Percentiles rank a stretch among this genome's conserved stretches.
Evolutionary conservation across 2,329 filamentous ascomycete species (phyloP).

Genomic region (Sporothrix humicola): DNA sequence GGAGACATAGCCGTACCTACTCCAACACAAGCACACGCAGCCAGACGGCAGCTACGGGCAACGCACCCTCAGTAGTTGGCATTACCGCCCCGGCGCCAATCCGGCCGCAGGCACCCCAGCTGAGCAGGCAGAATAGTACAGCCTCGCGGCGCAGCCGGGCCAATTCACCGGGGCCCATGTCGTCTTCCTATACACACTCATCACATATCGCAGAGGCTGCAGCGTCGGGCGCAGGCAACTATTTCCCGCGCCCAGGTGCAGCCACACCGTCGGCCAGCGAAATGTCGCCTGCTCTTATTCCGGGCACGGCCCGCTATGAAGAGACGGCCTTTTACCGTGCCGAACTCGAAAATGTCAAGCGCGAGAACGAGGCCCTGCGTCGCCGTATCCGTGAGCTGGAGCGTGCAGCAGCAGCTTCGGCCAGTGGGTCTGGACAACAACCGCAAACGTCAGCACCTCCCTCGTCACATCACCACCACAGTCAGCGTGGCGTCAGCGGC

Average conservation of each 20-base stretch:
- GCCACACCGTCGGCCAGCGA: constrained; percentile 48
- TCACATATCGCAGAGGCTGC: constrained; percentile 49
- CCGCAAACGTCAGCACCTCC: background rate
- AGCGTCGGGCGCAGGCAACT: background rate
- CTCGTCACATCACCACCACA: constrained; percentile 3
- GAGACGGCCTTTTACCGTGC: constrained; percentile 65
- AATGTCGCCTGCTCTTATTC: constrained; percentile 60
- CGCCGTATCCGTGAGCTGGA: constrained; percentile 67
- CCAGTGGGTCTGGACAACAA: background rate
- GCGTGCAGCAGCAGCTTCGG: constrained; percentile 42
- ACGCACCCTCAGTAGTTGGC: constrained; percentile 50
- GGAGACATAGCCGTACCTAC: constrained; percentile 61
- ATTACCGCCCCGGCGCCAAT: constrained; percentile 54
- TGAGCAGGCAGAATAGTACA: constrained; percentile 62
- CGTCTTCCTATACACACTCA: constrained; percentile 48
- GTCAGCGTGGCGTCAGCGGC: background rate
- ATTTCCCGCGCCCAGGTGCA: constrained; percentile 35
- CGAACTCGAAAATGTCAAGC: constrained; percentile 66
- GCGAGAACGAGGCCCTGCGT: constrained; percentile 68
- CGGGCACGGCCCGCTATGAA: constrained; percentile 65
- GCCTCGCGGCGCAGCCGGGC: constrained; percentile 60
- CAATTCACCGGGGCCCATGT: constrained; percentile 53
- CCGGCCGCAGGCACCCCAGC: constrained; percentile 45
- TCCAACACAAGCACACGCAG: constrained; percentile 63
- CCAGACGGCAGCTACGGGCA: constrained; percentile 52